Conservation (phyloP, 768 basidiomycete genomes). For the Daedaleopsis nitida region DNA sequence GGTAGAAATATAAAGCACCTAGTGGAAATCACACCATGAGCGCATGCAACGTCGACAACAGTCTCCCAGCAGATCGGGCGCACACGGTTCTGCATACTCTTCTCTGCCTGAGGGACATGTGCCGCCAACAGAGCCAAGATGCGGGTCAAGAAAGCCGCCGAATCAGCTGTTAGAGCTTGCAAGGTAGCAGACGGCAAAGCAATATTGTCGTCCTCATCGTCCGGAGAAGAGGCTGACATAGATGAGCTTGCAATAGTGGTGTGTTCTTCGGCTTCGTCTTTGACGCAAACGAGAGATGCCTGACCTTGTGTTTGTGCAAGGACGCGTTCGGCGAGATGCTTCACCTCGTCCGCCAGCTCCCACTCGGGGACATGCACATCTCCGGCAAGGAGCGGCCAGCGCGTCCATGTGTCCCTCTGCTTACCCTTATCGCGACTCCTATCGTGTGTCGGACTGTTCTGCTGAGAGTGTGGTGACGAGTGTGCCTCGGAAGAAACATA, state of each 20-base stretch:
- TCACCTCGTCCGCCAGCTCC: conserved; percentile 69
- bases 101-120: conserved; percentile 55
- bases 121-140: conserved; percentile 57
- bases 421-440: conserved; percentile 29
- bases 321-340: conserved; percentile 43
- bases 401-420: conserved; percentile 60
- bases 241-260: not conserved
- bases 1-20: conserved; percentile 22
- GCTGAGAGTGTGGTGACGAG: not conserved
- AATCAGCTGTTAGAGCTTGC: conserved; percentile 43
- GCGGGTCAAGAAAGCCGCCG: conserved; percentile 49
- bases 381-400: conserved; percentile 68
- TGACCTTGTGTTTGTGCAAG: conserved; percentile 21
- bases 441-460: conserved; percentile 6
- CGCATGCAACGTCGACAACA: conserved; percentile 55
- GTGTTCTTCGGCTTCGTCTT: conserved; percentile 6
- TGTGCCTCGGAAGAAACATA: not conserved
- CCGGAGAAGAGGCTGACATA: conserved; percentile 3
- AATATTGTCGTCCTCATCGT: conserved; percentile 33
- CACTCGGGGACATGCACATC: conserved; percentile 73
- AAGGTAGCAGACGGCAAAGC: conserved; percentile 32
- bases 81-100: conserved; percentile 66
- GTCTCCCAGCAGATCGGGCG: conserved; percentile 64
- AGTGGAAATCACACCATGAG: conserved; percentile 37
- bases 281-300: conserved; percentile 15